Evolutionary conservation across 2,329 filamentous ascomycete genomes (phyloP).

Genomic region (Diaporthe sp.): DNA sequence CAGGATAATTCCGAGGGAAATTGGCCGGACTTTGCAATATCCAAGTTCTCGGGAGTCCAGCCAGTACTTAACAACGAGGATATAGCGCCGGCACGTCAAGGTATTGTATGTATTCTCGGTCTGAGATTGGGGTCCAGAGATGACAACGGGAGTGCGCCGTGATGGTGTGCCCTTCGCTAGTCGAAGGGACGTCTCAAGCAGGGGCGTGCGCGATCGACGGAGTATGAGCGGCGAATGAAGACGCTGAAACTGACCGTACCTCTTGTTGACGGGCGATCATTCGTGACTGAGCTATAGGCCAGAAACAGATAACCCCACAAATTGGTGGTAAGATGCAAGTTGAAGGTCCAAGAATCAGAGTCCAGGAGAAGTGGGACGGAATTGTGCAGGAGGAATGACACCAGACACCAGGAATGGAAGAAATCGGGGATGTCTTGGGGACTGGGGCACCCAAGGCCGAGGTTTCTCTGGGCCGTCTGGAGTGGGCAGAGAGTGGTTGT

Average conservation of each 20-base stretch:
- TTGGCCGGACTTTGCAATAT: background rate
- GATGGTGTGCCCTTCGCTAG: background rate
- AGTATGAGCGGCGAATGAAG: constrained; percentile 31
- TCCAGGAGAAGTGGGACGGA: constrained; percentile 19
- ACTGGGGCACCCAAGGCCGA: constrained; percentile 18
- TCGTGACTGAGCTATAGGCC: constrained; percentile 1
- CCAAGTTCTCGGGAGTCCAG: constrained; percentile 9
- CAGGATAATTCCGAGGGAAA: background rate
- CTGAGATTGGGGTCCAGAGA: background rate
- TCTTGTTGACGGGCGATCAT: constrained; percentile 31
- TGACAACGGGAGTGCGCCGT: background rate
- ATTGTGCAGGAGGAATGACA: constrained; percentile 10
- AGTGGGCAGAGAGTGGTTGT: constrained; percentile 23
- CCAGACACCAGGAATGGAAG: constrained; percentile 1
- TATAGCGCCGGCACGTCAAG: constrained; percentile 11
- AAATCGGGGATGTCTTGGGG: constrained; percentile 26
- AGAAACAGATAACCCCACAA: constrained; percentile 23
- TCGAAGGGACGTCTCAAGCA: constrained; percentile 24
- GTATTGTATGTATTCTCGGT: constrained; percentile 5
- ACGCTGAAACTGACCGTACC: constrained; percentile 30
- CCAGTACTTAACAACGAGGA: background rate
- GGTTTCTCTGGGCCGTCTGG: constrained; percentile 26
- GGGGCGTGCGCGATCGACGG: constrained; percentile 29
- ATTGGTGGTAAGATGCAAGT: constrained; percentile 12
- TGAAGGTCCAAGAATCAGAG: background rate